Conservation (phyloP, 2,329 filamentous ascomycete genomes). For the Penicillium concentricum region DNA sequence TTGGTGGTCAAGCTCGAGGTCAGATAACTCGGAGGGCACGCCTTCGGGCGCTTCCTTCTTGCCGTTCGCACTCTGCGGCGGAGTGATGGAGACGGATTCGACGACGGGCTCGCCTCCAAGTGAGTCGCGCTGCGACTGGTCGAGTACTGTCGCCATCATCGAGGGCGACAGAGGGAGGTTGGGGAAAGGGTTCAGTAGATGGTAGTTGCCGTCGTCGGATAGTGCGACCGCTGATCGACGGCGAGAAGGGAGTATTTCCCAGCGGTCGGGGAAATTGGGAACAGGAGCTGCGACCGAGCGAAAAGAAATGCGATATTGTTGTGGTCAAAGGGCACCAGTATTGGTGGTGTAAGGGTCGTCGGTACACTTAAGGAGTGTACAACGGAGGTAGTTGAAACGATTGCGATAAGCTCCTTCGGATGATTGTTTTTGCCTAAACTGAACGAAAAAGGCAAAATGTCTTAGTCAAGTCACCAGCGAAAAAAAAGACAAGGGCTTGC, state of each 20-base stretch:
- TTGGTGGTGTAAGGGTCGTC: conserved; percentile 10
- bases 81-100: conserved; percentile 41
- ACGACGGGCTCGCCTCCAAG: conserved; percentile 25
- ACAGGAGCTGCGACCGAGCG: conserved; percentile 9
- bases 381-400: conserved; percentile 6
- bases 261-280: conserved; percentile 40
- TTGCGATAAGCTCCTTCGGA: conserved; percentile 24
- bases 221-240: conserved; percentile 47
- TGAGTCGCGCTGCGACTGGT: conserved; percentile 30
- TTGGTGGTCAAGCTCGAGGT: conserved; percentile 42
- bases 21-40: conserved; percentile 42
- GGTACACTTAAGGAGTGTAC: conserved; percentile 6
- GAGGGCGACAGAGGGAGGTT: conserved; percentile 14
- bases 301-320: conserved; percentile 5
- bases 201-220: conserved; percentile 39
- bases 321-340: conserved; percentile 2
- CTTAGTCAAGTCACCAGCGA: conserved; percentile 14
- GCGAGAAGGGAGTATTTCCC: conserved; percentile 35
- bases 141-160: conserved; percentile 37
- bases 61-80: conserved; percentile 45
- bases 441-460: conserved; percentile 10
- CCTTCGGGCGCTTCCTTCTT: conserved; percentile 45
- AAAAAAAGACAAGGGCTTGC: conserved; percentile 11
- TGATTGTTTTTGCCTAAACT: conserved; percentile 17
- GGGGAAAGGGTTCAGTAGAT: conserved; percentile 9